A percentile compares a stretch with the other conserved stretches of the same genome.
Conservation (phyloP, 257 asterid genomes). For the Echium plantagineum region DNA sequence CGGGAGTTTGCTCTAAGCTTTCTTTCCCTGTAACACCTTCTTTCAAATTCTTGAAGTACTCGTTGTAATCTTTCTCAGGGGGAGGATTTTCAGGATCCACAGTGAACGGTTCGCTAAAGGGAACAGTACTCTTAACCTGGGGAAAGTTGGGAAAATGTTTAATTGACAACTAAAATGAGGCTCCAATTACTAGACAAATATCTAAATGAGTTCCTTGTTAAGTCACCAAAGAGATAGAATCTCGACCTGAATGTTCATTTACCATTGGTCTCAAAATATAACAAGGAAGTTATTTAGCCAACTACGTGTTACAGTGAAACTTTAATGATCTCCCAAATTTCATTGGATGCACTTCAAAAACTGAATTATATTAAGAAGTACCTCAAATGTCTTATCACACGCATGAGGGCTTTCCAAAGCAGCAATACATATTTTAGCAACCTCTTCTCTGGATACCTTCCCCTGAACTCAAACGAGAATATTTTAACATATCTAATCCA, state of each 20-base stretch:
- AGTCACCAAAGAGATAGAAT: background rate
- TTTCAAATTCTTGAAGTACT: constrained; percentile 59
- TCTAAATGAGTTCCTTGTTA: background rate
- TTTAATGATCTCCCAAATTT: background rate
- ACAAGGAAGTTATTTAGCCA: background rate
- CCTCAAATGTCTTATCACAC: constrained; percentile 90
- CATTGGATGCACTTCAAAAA: background rate
- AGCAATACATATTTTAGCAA: constrained; percentile 81
- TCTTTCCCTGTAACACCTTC: constrained; percentile 93
- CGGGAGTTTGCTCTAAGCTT: constrained; percentile 58
- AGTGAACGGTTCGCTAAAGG: constrained; percentile 83
- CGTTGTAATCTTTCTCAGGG: constrained; percentile 72
- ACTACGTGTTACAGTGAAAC: too few relatives aligned
- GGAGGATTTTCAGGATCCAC: constrained; percentile 97
- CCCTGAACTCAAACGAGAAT: constrained; percentile 37
- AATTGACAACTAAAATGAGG: background rate
- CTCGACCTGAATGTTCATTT: background rate
- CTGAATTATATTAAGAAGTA: constrained; percentile 9
- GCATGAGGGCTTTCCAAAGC: constrained; percentile 85
- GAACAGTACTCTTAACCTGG: constrained; percentile 87
- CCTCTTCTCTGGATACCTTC: constrained; percentile 83
- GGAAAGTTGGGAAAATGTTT: constrained; percentile 3
- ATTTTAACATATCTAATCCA: background rate
- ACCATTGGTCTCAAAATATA: background rate
- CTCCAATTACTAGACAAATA: background rate